Conservation (phyloP, 768 basidiomycete genomes). For the Suillus occidentalis region DNA sequence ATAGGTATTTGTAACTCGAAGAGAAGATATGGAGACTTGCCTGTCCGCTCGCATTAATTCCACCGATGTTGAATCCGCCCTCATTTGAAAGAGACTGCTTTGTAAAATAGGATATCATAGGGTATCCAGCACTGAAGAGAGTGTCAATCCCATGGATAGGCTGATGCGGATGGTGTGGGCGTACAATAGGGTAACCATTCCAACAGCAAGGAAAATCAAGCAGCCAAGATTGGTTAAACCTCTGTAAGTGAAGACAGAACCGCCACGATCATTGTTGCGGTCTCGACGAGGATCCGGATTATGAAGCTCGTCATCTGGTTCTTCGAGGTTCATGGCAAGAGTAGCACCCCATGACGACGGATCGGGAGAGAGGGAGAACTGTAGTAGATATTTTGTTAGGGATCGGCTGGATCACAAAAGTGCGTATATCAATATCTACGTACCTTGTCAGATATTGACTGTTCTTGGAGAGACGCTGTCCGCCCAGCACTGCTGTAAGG, state of each 20-base stretch:
- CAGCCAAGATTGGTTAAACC: conserved; percentile 75
- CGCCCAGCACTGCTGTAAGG: conserved; percentile 38
- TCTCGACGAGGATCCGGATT: conserved; percentile 70
- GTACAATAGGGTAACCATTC: conserved; percentile 61
- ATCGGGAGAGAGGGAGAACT: conserved; percentile 78
- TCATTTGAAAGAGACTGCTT: conserved; percentile 42
- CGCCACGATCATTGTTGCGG: conserved; percentile 50
- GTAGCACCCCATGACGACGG: conserved; percentile 73
- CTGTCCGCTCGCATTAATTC: conserved; percentile 76
- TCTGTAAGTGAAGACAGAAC: conserved; percentile 64
- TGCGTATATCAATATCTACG: conserved; percentile 8
- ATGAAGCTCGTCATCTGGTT: conserved; percentile 72
- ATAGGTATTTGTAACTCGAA: conserved; percentile 1
- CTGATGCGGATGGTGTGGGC: conserved; percentile 20
- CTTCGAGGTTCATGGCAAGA: conserved; percentile 53
- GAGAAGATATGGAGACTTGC: conserved; percentile 28
- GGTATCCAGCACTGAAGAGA: conserved; percentile 56
- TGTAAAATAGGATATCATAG: conserved; percentile 58
- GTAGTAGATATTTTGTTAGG: not conserved
- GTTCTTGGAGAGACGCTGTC: conserved; percentile 26
- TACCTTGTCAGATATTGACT: conserved; percentile 63
- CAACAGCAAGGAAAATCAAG: conserved; percentile 52
- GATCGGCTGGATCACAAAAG: not conserved
- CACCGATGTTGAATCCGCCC: conserved; percentile 74
- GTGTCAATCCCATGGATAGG: conserved; percentile 4